Conservation (phyloP, 495 filamentous ascomycete genomes). For the Trichoderma virens region DNA sequence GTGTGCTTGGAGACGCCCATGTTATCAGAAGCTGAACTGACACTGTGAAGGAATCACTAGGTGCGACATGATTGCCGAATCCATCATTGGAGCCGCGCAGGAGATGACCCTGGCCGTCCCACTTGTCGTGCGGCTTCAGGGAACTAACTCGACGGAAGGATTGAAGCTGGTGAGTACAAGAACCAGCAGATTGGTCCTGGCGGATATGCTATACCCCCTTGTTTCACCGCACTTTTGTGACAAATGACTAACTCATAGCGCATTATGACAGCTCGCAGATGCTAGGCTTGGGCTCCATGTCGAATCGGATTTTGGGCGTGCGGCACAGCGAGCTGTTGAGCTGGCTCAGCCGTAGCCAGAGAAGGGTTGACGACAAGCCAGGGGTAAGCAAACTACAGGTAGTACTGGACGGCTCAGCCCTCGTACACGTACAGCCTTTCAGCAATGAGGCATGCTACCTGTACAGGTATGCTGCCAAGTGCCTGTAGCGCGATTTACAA, state of each 20-base stretch:
- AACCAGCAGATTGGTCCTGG: not conserved
- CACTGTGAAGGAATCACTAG: slow-evolving; percentile 37
- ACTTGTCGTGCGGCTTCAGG: slow-evolving; percentile 76
- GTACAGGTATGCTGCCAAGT: no score
- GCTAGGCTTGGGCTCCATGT: slow-evolving; percentile 7
- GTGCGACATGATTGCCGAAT: slow-evolving; percentile 79
- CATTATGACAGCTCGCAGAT: slow-evolving; percentile 6
- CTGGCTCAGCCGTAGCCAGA: not conserved
- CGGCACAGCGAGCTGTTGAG: slow-evolving; percentile 6
- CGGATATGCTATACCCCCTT: not conserved
- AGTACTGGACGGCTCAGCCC: no score
- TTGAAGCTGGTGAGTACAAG: slow-evolving; percentile 55
- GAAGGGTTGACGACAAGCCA: not conserved
- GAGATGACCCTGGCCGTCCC: slow-evolving; percentile 61
- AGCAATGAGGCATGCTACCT: no score
- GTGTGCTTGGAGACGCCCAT: slow-evolving; percentile 22
- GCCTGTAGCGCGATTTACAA: no score
- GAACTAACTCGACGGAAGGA: slow-evolving; percentile 73
- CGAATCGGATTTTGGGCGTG: slow-evolving; percentile 7
- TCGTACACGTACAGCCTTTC: no score
- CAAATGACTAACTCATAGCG: slow-evolving; percentile 1
- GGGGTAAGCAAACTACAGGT: not conserved
- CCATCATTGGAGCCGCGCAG: slow-evolving; percentile 68
- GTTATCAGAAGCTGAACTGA: slow-evolving; percentile 34
- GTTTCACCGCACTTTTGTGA: not conserved